Base-by-base conservation (phyloP, 2,329 filamentous ascomycete species). In the Parastagonospora avenae region DNA sequence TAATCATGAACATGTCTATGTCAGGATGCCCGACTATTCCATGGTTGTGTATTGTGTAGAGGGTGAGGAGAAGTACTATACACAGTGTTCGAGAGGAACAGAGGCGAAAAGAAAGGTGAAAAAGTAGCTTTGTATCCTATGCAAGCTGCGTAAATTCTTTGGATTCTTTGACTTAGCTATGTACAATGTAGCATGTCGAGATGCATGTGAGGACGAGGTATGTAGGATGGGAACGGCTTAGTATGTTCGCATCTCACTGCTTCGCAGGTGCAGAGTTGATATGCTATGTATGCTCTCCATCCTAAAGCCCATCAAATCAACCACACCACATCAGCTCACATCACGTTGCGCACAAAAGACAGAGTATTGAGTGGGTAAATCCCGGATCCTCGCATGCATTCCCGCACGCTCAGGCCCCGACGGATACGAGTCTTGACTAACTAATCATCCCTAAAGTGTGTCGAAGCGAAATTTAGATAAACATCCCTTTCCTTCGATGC, bases 371-470 rank as follows among this genome's bases (percentile, higher is more conserved):
- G 68, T 67, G 70, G 70, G 71, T 42, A 73, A 73, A 73, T 72
- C 70, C 68, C 63, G 67, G 60, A 65, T 62, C 57, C 47, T 55
- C 28, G 46, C 51, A 53, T 51, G 43, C 51, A 43, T 54, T 44
- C 41, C 42, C 40, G 38, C 55, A 54, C 33, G 51, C 48, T 52
- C 42, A 58, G 57, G 64, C 63, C 62, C 68, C 55, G 66, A 66
- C 65, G 67, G 71, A 73, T 73, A 73, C 71, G 71, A 73, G 71
- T 71, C 71, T 71, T 71, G 71, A 72, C 68, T 70, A 70, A 62
- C 68, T 72, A 72, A 62, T 68, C 63, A 70, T 72, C 70, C 70
- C 67, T 70, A 62, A 52, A 19, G 47, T n/a, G n/a, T n/a, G 46
- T 50, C 62, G 58, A 66, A 66, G 55, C 57, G 54, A 63, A 63